These are phyloP conservation scores for Cadophora malorum DNA, from an alignment of 2,329 filamentous ascomycete species.

Conservation along the genomic window DNA sequence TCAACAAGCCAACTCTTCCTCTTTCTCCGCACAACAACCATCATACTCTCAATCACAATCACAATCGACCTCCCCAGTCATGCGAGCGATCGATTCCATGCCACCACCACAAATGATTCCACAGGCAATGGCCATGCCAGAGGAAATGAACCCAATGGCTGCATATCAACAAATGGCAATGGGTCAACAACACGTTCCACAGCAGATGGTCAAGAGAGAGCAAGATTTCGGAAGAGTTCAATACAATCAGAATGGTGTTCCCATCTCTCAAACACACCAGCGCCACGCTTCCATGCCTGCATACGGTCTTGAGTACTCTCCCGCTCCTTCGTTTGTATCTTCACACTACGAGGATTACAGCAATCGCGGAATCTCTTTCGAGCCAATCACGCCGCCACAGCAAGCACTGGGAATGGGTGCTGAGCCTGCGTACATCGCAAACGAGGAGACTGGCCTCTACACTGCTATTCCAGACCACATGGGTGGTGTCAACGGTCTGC, in stretches of 20 bases:
- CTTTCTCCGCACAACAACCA: conserved; percentile 81
- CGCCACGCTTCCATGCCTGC: conserved; percentile 98
- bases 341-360: conserved; percentile 98
- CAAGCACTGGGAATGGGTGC: conserved; percentile 80
- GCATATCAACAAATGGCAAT: conserved; percentile 74
- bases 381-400: conserved; percentile 95
- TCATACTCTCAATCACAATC: conserved; percentile 62
- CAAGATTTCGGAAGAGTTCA: conserved; percentile 81
- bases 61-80: conserved; percentile 85
- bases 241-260: conserved; percentile 92
- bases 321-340: conserved; percentile 97
- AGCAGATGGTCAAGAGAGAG: conserved; percentile 85
- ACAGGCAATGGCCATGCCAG: conserved; percentile 59
- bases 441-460: conserved; percentile 96
- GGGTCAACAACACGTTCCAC: conserved; percentile 63
- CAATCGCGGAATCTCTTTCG: conserved; percentile 93
- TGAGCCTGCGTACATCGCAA: conserved; percentile 96
- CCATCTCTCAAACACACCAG: conserved; percentile 82
- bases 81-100: conserved; percentile 93
- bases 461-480: conserved; percentile 91
- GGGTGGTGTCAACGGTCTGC: conserved; percentile 73
- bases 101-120: conserved; percentile 86
- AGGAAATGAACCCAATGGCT: conserved; percentile 69
- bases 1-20: conserved; percentile 97
- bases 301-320: conserved; percentile 94